A percentile compares a stretch with the other conserved stretches of the same genome.
phyloP scores from a whole-genome alignment of 2,329 filamentous ascomycete genomes.

The Exserohilum turcica region DNA sequence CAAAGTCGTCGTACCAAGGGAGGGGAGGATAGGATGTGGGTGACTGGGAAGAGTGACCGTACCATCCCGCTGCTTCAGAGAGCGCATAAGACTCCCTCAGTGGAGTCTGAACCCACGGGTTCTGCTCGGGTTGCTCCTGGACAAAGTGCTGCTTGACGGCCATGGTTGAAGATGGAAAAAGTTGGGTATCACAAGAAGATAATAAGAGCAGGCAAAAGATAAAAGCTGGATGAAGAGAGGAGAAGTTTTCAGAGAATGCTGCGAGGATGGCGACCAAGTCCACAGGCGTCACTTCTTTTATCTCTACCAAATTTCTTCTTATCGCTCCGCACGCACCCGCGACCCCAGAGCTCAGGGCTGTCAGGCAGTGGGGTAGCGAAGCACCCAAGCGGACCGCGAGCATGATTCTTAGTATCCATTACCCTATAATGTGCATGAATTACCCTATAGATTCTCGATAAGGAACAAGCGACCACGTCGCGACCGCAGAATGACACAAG shows the following conservation, averaged over 20 bases:
- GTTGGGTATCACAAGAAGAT: slow-evolving; percentile 17
- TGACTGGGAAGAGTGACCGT: slow-evolving; percentile 44
- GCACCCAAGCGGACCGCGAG: slow-evolving; percentile 12
- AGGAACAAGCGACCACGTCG: slow-evolving; percentile 24
- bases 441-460: slow-evolving; percentile 45
- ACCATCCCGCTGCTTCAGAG: slow-evolving; percentile 75
- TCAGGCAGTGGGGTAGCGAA: slow-evolving; percentile 17
- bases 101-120: slow-evolving; percentile 72
- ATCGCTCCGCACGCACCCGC: slow-evolving; percentile 34
- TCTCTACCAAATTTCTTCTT: slow-evolving; percentile 20
- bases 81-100: slow-evolving; percentile 69
- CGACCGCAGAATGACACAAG: slow-evolving; percentile 34
- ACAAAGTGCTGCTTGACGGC: slow-evolving; percentile 28
- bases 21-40: background rate
- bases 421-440: slow-evolving; percentile 42
- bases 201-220: slow-evolving; percentile 2
- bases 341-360: slow-evolving; percentile 17
- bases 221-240: background rate
- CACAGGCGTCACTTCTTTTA: slow-evolving; percentile 17
- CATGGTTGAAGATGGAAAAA: slow-evolving; percentile 25
- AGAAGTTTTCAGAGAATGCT: slow-evolving; percentile 1
- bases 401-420: slow-evolving; percentile 35
- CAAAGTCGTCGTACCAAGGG: background rate
- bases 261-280: slow-evolving; percentile 1
- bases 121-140: slow-evolving; percentile 30